These are phyloP conservation scores for Zygosaccharomyces kombuchaensis DNA, from an alignment of 805 yeast species.

Conservation along the genomic window DNA sequence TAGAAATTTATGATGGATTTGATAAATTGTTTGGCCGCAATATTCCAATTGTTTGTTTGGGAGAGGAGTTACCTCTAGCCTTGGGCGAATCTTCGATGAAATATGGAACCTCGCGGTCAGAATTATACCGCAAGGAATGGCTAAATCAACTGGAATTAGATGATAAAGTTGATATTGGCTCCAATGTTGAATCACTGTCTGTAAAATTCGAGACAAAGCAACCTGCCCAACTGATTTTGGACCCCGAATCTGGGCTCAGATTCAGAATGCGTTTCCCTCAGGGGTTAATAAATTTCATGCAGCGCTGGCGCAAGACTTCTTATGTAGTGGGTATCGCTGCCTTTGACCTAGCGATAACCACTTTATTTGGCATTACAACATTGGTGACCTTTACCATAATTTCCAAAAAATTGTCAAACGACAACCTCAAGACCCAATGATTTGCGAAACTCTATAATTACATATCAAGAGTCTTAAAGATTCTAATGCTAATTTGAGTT, in stretches of 20 bases:
- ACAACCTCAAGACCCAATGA: not conserved
- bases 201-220: conserved; percentile 2
- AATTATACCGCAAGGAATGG: conserved; percentile 22
- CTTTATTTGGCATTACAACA: conserved; percentile 19
- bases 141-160: conserved; percentile 19
- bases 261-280: conserved; percentile 28
- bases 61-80: conserved; percentile 8
- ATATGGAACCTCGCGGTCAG: conserved; percentile 15
- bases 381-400: conserved; percentile 16
- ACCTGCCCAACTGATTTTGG: conserved; percentile 15
- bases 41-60: conserved; percentile 16
- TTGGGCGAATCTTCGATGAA: conserved; percentile 8
- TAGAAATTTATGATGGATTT: conserved; percentile 4
- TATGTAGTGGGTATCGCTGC: conserved; percentile 23
- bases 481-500: not conserved
- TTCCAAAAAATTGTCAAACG: conserved; percentile 2
- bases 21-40: conserved; percentile 9
- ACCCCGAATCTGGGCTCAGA: conserved; percentile 20
- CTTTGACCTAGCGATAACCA: conserved; percentile 17
- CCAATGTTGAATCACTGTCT: conserved; percentile 3
- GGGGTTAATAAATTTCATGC: conserved; percentile 31
- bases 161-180: conserved; percentile 14
- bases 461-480: not conserved
- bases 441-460: not conserved
- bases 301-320: conserved; percentile 22